Evolutionary conservation across 2,329 filamentous ascomycete genomes (phyloP).

Genomic region (Pyrenochaeta sp.): DNA sequence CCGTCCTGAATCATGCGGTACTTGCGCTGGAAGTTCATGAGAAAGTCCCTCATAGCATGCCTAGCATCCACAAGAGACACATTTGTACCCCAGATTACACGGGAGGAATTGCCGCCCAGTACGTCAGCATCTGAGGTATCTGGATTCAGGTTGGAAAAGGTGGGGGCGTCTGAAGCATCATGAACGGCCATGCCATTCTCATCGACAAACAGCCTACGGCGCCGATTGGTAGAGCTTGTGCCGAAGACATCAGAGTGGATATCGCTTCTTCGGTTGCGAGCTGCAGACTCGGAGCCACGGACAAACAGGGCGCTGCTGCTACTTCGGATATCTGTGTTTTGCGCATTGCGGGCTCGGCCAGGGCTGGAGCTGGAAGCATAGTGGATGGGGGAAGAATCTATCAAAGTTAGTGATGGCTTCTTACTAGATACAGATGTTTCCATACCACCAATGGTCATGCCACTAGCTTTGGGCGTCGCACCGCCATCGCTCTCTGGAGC

Average conservation of each 20-base stretch:
- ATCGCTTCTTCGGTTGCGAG: constrained; percentile 78
- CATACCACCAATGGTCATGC: constrained; percentile 69
- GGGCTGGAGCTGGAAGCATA: constrained; percentile 93
- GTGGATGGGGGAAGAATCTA: constrained; percentile 91
- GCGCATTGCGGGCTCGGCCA: constrained; percentile 65
- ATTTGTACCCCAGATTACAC: constrained; percentile 96
- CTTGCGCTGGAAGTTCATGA: constrained; percentile 90
- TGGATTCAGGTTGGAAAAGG: constrained; percentile 75
- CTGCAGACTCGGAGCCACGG: constrained; percentile 64
- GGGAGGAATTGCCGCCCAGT: constrained; percentile 80
- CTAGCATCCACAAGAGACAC: constrained; percentile 92
- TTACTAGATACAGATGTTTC: background rate
- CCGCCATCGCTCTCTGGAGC: constrained; percentile 65
- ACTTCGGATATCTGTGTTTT: constrained; percentile 77
- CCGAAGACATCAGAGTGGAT: constrained; percentile 77
- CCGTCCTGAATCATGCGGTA: constrained; percentile 93
- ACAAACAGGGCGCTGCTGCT: constrained; percentile 91
- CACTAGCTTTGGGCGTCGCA: constrained; percentile 75
- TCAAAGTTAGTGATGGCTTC: constrained; percentile 18
- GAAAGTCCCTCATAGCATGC: constrained; percentile 86
- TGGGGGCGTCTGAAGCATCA: constrained; percentile 65
- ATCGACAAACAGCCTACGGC: constrained; percentile 70
- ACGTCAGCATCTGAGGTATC: constrained; percentile 91
- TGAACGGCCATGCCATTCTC: constrained; percentile 68
- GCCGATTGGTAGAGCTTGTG: constrained; percentile 55